Percentiles rank a stretch among this genome's conserved stretches.
Conservation (phyloP, 768 basidiomycete genomes). For the Suillus hirtellus region DNA sequence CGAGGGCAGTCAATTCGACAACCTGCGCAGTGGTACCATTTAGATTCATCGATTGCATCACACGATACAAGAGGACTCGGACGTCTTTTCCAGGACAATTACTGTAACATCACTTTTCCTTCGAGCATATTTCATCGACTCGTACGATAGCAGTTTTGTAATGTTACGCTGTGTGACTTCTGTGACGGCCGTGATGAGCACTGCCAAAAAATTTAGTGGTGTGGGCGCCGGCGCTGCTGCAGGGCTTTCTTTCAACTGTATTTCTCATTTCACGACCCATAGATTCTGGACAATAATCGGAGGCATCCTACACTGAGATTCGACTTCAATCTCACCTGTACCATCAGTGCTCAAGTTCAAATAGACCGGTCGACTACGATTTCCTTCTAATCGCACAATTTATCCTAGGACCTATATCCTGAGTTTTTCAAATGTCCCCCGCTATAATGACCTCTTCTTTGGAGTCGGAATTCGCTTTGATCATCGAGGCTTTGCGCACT, state of each 20-base stretch:
- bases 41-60: slow-evolving; percentile 17
- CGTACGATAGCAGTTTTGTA: not conserved
- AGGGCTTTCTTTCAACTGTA: not conserved
- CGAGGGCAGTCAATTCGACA: slow-evolving; percentile 74
- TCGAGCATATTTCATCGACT: not conserved
- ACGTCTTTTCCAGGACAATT: slow-evolving; percentile 7
- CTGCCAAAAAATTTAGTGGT: not conserved
- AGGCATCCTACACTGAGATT: slow-evolving; percentile 3
- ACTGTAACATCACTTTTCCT: slow-evolving; percentile 7
- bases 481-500: slow-evolving; percentile 47
- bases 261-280: slow-evolving; percentile 2
- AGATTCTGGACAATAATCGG: slow-evolving; percentile 3
- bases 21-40: slow-evolving; percentile 68
- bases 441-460: slow-evolving; percentile 48
- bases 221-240: not conserved
- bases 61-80: slow-evolving; percentile 3
- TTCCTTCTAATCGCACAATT: slow-evolving; percentile 7
- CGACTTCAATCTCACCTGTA: slow-evolving; percentile 19
- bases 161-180: not conserved
- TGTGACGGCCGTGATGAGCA: not conserved
- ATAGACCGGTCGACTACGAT: slow-evolving; percentile 1
- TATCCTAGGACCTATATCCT: slow-evolving; percentile 13
- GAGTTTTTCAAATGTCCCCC: slow-evolving; percentile 47
- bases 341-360: slow-evolving; percentile 12
- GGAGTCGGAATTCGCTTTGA: slow-evolving; percentile 43